phyloP scores from a whole-genome alignment of 768 basidiomycete species.

The Suillus sp. region DNA sequence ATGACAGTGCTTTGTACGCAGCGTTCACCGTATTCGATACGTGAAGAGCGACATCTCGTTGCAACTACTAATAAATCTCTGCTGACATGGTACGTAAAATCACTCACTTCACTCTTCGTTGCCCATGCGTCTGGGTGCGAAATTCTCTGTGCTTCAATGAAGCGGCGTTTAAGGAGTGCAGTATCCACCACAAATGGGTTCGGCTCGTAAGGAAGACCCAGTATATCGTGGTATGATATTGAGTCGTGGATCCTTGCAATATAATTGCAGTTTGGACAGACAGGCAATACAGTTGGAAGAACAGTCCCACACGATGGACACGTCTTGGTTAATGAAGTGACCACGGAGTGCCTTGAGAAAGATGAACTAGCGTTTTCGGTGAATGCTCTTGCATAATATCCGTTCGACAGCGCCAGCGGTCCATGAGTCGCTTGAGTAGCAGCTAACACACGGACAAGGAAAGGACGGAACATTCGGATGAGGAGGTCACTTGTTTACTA shows the following conservation, averaged over 20 bases:
- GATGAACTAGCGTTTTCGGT: not conserved
- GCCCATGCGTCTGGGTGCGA: constrained; percentile 91
- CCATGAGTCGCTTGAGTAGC: constrained; percentile 1
- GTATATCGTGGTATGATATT: constrained; percentile 65
- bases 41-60: constrained; percentile 26
- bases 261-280: constrained; percentile 71
- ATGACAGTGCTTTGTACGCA: constrained; percentile 76
- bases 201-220: constrained; percentile 59
- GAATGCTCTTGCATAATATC: constrained; percentile 1
- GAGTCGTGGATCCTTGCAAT: constrained; percentile 60
- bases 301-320: constrained; percentile 68
- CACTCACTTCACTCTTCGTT: constrained; percentile 57
- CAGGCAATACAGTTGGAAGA: constrained; percentile 68
- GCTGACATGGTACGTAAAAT: constrained; percentile 1
- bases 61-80: constrained; percentile 19
- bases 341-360: constrained; percentile 6
- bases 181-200: constrained; percentile 76
- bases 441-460: not conserved
- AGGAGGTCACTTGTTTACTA: constrained; percentile 4
- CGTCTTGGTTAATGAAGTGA: constrained; percentile 16
- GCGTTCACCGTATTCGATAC: constrained; percentile 78
- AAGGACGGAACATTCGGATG: constrained; percentile 14
- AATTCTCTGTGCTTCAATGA: constrained; percentile 69
- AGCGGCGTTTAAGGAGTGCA: constrained; percentile 59
- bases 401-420: not conserved